phyloP scores from a whole-genome alignment of 768 basidiomycete genomes.

The Kondoa subrosea region DNA sequence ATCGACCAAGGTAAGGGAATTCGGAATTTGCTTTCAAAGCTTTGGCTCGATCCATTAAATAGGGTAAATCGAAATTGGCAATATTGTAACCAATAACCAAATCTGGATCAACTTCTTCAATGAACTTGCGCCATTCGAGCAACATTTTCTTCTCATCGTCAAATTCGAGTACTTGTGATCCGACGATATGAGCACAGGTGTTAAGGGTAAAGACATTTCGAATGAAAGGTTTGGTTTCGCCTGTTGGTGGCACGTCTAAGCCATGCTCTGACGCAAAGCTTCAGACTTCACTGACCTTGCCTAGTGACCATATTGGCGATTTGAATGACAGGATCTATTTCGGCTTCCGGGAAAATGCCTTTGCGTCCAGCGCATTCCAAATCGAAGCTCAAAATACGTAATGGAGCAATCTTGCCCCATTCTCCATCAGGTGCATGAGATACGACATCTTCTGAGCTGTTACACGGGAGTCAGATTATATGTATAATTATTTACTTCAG shows the following conservation, averaged over 20 bases:
- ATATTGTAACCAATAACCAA: conserved; percentile 94
- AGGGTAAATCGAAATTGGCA: conserved; percentile 85
- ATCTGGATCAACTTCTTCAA: conserved; percentile 81
- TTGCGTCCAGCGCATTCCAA: conserved; percentile 97
- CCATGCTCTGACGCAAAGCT: no score
- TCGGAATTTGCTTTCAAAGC: conserved; percentile 50
- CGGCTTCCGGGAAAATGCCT: conserved; percentile 87
- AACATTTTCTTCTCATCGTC: conserved; percentile 58
- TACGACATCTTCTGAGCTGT: conserved; percentile 64
- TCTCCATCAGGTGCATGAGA: conserved; percentile 81
- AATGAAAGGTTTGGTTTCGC: conserved; percentile 81
- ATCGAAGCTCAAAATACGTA: conserved; percentile 91
- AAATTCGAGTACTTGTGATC: conserved; percentile 84
- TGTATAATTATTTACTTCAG: neutral
- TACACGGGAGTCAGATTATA: neutral
- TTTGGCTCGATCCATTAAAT: conserved; percentile 79
- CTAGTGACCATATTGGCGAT: conserved; percentile 98
- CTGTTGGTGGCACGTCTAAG: conserved; percentile 35
- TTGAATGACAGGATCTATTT: conserved; percentile 85
- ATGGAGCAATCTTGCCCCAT: conserved; percentile 81
- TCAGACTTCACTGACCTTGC: conserved; percentile 54
- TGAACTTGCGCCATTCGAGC: conserved; percentile 70
- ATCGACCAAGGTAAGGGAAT: conserved; percentile 59
- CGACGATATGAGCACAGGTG: conserved; percentile 83
- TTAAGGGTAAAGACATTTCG: conserved; percentile 93